These are phyloP conservation scores for Rhodotorula taiwanensis DNA, from an alignment of 768 basidiomycete genomes.

Conservation along the genomic window DNA sequence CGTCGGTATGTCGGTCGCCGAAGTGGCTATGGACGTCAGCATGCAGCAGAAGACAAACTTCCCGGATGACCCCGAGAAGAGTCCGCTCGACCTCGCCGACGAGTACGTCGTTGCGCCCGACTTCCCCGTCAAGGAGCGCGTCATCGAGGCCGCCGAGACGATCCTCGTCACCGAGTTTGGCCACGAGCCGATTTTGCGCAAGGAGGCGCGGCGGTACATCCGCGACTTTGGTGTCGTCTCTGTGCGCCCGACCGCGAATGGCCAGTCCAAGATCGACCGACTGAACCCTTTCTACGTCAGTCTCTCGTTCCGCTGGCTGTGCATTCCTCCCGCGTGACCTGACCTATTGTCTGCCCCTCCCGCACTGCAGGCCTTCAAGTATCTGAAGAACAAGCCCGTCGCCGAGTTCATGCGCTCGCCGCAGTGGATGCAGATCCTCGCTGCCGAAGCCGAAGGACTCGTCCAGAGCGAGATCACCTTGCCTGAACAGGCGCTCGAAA, in stretches of 20 bases:
- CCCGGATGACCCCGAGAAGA: slow-evolving; percentile 71
- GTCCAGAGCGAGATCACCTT: slow-evolving; percentile 68
- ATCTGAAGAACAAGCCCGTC: slow-evolving; percentile 71
- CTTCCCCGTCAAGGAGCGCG: slow-evolving; percentile 12
- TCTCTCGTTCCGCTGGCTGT: slow-evolving; percentile 41
- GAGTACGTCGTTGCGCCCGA: slow-evolving; percentile 54
- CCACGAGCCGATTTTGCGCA: slow-evolving; percentile 80
- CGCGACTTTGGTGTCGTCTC: slow-evolving; percentile 66
- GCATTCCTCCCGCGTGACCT: neutral
- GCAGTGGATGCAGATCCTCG: slow-evolving; percentile 83
- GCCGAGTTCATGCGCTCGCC: slow-evolving; percentile 47
- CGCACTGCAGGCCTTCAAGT: slow-evolving; percentile 76
- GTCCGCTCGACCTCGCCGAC: slow-evolving; percentile 74
- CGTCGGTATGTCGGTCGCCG: slow-evolving; percentile 72
- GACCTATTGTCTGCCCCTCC: slow-evolving; percentile 1
- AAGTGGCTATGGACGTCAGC: slow-evolving; percentile 75
- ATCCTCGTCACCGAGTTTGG: slow-evolving; percentile 84
- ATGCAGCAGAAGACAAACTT: slow-evolving; percentile 51
- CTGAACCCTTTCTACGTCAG: slow-evolving; percentile 51
- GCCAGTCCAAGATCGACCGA: slow-evolving; percentile 52
- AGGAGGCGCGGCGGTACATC: slow-evolving; percentile 68
- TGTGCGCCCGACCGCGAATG: slow-evolving; percentile 79
- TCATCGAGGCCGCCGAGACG: slow-evolving; percentile 48
- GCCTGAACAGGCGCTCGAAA: slow-evolving; percentile 57
- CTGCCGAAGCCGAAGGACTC: slow-evolving; percentile 81